These are phyloP conservation scores for Scedosporium apiospermum DNA, from an alignment of 2,329 filamentous ascomycete genomes.

Conservation along the genomic window DNA sequence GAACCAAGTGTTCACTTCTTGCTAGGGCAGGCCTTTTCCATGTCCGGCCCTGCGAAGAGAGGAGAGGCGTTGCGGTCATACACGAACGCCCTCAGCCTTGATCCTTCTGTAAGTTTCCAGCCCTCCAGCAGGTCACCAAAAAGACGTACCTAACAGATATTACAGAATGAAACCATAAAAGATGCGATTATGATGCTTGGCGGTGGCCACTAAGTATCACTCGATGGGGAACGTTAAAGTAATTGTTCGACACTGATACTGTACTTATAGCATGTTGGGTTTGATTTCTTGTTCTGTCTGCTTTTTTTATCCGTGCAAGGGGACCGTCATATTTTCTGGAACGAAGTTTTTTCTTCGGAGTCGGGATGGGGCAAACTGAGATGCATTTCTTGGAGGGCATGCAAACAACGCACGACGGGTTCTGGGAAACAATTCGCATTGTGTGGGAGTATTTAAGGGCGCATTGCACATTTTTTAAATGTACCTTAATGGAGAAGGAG, in stretches of 20 bases:
- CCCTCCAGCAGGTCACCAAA: background rate
- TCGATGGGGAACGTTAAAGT: background rate
- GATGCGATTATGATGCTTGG: constrained; percentile 5
- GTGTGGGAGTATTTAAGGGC: background rate
- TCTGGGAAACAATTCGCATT: background rate
- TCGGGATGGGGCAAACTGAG: background rate
- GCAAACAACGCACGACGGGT: background rate
- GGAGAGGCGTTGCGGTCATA: constrained; percentile 5
- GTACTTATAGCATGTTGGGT: background rate
- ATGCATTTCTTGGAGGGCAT: background rate
- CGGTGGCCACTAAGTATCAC: background rate
- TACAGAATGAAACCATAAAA: constrained; percentile 5
- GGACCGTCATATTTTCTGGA: background rate
- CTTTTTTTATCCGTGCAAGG: background rate
- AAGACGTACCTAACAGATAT: background rate
- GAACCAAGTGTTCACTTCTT: constrained; percentile 9
- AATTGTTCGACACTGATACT: background rate
- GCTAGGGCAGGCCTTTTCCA: constrained; percentile 7
- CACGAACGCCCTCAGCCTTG: constrained; percentile 5
- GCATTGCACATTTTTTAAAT: background rate
- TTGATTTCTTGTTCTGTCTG: background rate
- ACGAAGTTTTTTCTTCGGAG: background rate
- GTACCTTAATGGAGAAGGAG: background rate
- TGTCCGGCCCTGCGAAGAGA: constrained; percentile 6
- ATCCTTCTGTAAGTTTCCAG: constrained; percentile 1